These are phyloP conservation scores for rapeseed (Brassica napus) DNA, from an alignment of 345 rosid species.

Conservation along the genomic window Da-Ae NC_063435.1:11105001-11105500, in stretches of 20 bases:
- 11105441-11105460: constrained; percentile 21
- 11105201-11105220: constrained; percentile 12
- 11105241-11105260: not conserved
- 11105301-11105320: constrained; percentile 10
- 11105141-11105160: not conserved
- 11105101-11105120: not conserved
- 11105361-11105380: constrained; percentile 50
- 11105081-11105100: not conserved
- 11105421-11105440: constrained; percentile 27
- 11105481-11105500: constrained; percentile 30
- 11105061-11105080: not conserved
- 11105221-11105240: constrained; percentile 14
- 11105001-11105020: constrained; percentile 39
- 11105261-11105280: not conserved
- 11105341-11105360: constrained; percentile 46
- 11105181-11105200: not conserved
- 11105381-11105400: constrained; percentile 30
- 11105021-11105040: constrained; percentile 30
- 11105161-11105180: constrained; percentile 11
- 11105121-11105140: not conserved
- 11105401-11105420: constrained; percentile 45
- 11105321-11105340: not conserved
- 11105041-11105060: not conserved
- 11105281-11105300: constrained; percentile 10
- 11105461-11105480: constrained; percentile 8